Conservation (phyloP, 2,329 filamentous ascomycete genomes). For the Trichophyton rubrum region DNA sequence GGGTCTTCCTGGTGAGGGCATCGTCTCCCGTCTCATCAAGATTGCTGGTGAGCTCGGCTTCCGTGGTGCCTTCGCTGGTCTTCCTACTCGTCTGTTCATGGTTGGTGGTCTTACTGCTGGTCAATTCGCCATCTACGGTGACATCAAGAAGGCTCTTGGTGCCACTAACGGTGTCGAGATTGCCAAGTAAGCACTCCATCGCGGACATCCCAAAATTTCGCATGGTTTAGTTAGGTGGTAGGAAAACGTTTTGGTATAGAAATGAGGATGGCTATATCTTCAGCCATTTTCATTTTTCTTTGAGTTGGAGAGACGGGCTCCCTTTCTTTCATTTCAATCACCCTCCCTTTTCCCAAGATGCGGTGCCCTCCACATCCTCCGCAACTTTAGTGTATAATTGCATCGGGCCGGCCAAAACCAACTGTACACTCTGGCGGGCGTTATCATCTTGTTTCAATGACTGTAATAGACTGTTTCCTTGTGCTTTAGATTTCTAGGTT, state of each 20-base stretch:
- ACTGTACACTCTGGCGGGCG: conserved; percentile 2
- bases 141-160: conserved; percentile 46
- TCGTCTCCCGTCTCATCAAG: conserved; percentile 68
- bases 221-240: not conserved
- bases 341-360: not conserved
- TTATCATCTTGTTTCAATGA: conserved; percentile 2
- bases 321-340: not conserved
- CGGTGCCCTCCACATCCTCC: not conserved
- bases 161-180: conserved; percentile 69
- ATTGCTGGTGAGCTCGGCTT: conserved; percentile 76
- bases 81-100: conserved; percentile 68
- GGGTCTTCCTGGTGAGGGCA: conserved; percentile 75
- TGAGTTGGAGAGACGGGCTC: not conserved
- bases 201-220: conserved; percentile 2
- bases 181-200: conserved; percentile 28
- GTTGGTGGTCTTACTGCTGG: conserved; percentile 63
- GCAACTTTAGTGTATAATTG: conserved; percentile 3
- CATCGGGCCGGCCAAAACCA: not conserved
- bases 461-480: conserved; percentile 1
- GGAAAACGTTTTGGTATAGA: conserved; percentile 1
- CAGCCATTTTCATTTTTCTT: not conserved
- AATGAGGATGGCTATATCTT: not conserved
- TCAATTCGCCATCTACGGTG: conserved; percentile 76
- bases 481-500: conserved; percentile 1
- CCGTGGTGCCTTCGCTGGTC: conserved; percentile 65